Conservation (phyloP, 2,329 filamentous ascomycete species). For the Epichloe scottii region DNA sequence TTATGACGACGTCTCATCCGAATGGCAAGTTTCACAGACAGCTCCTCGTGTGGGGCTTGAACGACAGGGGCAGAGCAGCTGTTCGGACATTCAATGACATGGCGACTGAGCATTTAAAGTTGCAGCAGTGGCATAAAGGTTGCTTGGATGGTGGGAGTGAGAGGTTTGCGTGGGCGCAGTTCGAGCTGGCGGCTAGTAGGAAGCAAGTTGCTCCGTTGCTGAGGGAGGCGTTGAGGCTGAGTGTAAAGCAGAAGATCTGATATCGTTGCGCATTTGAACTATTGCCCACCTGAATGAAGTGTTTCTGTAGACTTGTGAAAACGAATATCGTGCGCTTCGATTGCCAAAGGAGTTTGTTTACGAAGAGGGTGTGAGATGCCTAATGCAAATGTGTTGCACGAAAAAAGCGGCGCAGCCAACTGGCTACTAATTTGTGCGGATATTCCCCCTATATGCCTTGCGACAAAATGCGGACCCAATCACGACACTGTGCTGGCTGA, state of each 20-base stretch:
- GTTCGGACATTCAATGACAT: conserved; percentile 40
- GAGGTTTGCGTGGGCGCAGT: conserved; percentile 56
- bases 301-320: too few species aligned
- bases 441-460: too few species aligned
- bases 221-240: conserved; percentile 38
- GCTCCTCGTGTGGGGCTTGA: conserved; percentile 53
- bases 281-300: too few species aligned
- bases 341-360: too few species aligned
- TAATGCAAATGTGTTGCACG: not conserved
- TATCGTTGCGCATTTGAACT: too few species aligned
- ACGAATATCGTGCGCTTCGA: too few species aligned
- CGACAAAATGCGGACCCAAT: too few species aligned
- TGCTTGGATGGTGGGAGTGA: conserved; percentile 32
- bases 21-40: conserved; percentile 49
- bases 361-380: too few species aligned
- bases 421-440: too few species aligned
- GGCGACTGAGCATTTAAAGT: conserved; percentile 34
- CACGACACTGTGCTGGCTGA: too few species aligned
- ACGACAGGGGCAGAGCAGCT: conserved; percentile 33
- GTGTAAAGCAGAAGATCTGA: not conserved
- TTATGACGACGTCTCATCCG: conserved; percentile 57
- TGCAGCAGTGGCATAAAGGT: conserved; percentile 42
- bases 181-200: conserved; percentile 45
- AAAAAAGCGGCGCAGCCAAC: too few species aligned
- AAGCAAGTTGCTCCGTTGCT: conserved; percentile 60